A percentile compares a stretch with the other conserved stretches of the same genome.
phyloP scores from a whole-genome alignment of 108 stramenopile species.

The Skeletonema costatum region DNA sequence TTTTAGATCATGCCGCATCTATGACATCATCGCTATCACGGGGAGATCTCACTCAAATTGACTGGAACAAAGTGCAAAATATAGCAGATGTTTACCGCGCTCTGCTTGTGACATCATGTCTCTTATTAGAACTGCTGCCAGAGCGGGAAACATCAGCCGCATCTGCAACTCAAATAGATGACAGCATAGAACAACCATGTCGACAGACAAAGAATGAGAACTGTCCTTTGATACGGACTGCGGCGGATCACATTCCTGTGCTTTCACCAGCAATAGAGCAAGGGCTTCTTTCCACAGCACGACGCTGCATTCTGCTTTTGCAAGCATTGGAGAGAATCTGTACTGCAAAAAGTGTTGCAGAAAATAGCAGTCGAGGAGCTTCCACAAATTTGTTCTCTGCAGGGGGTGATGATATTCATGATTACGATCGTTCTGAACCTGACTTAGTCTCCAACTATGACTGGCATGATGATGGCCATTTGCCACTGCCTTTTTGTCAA shows the following conservation, averaged over 20 bases:
- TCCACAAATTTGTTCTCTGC: conserved; percentile 9
- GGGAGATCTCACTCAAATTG: neutral
- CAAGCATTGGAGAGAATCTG: conserved; percentile 31
- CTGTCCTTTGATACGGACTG: neutral
- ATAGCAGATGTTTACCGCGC: conserved; percentile 37
- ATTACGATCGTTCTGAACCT: conserved; percentile 30
- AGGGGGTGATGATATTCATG: conserved; percentile 46
- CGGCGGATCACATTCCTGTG: neutral
- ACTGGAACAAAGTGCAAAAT: conserved; percentile 16
- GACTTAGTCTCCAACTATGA: conserved; percentile 40
- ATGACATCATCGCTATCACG: neutral
- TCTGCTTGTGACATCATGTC: conserved; percentile 37
- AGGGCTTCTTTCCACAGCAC: conserved; percentile 28
- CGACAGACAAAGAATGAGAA: conserved; percentile 4
- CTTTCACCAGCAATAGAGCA: conserved; percentile 18
- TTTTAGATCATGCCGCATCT: conserved; percentile 27
- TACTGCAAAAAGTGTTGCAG: conserved; percentile 20
- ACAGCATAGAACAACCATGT: neutral
- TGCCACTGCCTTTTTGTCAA: conserved; percentile 20
- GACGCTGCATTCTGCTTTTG: conserved; percentile 28
- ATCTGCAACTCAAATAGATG: neutral
- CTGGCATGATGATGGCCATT: conserved; percentile 49
- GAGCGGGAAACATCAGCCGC: neutral
- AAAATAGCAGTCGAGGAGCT: neutral
- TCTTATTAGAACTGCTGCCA: conserved; percentile 33